Percentiles rank a stretch among this genome's conserved stretches.
phyloP scores from a whole-genome alignment of 2,329 filamentous ascomycete genomes.

The Albifimbria verrucaria region DNA sequence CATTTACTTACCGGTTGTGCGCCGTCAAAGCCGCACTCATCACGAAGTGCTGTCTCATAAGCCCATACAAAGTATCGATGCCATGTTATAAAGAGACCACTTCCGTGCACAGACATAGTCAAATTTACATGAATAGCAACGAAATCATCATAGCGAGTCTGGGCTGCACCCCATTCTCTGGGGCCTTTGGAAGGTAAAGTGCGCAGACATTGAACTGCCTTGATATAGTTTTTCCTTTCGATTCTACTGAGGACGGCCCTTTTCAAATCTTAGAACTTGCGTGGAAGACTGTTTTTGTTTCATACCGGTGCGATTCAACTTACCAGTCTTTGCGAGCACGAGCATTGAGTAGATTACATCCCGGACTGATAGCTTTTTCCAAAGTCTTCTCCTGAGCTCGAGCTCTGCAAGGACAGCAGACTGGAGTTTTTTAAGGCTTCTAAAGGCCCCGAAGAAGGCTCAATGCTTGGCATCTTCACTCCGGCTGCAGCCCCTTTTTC shows the following conservation, averaged over 20 bases:
- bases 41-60: neutral
- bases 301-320: too few species aligned
- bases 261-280: neutral
- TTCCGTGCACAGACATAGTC: neutral
- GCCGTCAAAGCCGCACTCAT: neutral
- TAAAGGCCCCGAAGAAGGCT: too few species aligned
- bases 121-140: neutral
- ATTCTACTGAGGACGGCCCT: neutral
- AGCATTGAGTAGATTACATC: too few species aligned
- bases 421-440: too few species aligned
- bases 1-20: neutral
- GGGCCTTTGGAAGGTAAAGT: neutral
- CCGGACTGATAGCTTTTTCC: too few species aligned
- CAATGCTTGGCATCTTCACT: too few species aligned
- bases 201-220: neutral
- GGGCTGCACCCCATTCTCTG: neutral
- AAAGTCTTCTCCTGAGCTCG: too few species aligned
- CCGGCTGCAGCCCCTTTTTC: too few species aligned
- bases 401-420: too few species aligned
- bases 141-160: neutral
- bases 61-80: neutral
- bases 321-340: neutral
- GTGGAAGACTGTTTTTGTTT: neutral
- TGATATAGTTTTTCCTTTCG: neutral
- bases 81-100: neutral